Conservation (phyloP, 768 basidiomycete species). For the Cytidiella melzeri region DNA sequence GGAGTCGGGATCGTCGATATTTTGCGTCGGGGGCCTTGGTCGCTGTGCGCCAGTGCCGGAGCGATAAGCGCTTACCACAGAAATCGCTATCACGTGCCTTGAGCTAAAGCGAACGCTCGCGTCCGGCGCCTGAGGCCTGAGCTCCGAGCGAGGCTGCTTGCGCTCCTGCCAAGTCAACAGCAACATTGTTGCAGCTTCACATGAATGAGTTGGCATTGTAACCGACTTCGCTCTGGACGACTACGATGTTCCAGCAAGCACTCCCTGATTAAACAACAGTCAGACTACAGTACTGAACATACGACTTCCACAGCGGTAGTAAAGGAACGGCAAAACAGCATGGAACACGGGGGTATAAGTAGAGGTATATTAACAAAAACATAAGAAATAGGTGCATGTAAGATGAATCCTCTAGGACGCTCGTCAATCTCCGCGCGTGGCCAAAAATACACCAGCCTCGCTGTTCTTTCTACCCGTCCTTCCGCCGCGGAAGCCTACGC, state of each 20-base stretch:
- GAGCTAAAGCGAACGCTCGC: background rate
- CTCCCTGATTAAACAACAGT: no score
- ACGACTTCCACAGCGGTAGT: no score
- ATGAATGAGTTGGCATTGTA: no score
- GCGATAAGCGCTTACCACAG: background rate
- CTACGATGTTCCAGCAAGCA: no score
- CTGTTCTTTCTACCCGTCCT: conserved; percentile 29
- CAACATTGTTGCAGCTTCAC: no score
- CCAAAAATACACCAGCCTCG: conserved; percentile 35
- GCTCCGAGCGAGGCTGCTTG: no score
- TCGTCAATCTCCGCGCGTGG: conserved; percentile 30
- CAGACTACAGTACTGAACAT: no score
- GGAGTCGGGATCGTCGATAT: conserved; percentile 15
- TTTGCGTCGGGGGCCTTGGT: conserved; percentile 2
- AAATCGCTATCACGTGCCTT: background rate
- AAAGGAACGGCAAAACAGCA: no score
- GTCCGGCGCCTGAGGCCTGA: no score
- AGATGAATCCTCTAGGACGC: background rate
- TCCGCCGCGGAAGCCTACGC: conserved; percentile 27
- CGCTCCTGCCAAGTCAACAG: no score
- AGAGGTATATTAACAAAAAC: background rate
- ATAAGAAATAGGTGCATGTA: background rate
- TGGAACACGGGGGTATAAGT: no score
- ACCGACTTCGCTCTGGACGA: no score
- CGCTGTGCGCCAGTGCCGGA: conserved; percentile 4